phyloP scores from a whole-genome alignment of 352 stramenopile genomes.

The Phytophthora vignae region DNA sequence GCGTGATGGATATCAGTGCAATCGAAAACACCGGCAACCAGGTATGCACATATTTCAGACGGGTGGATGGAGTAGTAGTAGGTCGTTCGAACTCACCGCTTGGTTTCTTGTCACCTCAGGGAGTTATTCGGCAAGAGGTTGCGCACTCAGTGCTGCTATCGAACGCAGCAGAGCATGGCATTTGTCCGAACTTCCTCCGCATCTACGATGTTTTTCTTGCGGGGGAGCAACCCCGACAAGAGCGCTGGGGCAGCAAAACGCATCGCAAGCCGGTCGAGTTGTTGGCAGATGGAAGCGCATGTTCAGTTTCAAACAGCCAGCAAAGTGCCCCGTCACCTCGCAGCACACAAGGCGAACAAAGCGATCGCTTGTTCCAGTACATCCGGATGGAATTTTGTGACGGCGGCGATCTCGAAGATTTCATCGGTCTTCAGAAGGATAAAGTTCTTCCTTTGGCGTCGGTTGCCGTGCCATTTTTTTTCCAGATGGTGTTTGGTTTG shows the following conservation, averaged over 20 bases:
- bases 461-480: slow-evolving; percentile 91
- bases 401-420: slow-evolving; percentile 96
- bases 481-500: slow-evolving; percentile 98
- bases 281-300: slow-evolving; percentile 35
- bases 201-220: slow-evolving; percentile 93
- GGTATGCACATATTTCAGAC: slow-evolving; percentile 37
- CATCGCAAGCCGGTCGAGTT: slow-evolving; percentile 78
- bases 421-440: slow-evolving; percentile 87
- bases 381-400: slow-evolving; percentile 99
- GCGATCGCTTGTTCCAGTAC: slow-evolving; percentile 90
- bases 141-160: slow-evolving; percentile 94
- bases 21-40: slow-evolving; percentile 91
- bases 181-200: slow-evolving; percentile 96
- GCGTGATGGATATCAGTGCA: slow-evolving; percentile 93
- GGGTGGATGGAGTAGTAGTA: background rate
- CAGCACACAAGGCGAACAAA: slow-evolving; percentile 7
- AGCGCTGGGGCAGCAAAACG: slow-evolving; percentile 65
- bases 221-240: slow-evolving; percentile 59
- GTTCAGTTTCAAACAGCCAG: slow-evolving; percentile 6
- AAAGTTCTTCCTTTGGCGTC: slow-evolving; percentile 62
- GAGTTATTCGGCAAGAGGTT: slow-evolving; percentile 94
- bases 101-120: slow-evolving; percentile 36
- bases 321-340: slow-evolving; percentile 3
- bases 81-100: slow-evolving; percentile 3
- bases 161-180: slow-evolving; percentile 80